phyloP scores from a whole-genome alignment of 1,284 basidiomycete species.

The Entoloma clypeatum region DNA sequence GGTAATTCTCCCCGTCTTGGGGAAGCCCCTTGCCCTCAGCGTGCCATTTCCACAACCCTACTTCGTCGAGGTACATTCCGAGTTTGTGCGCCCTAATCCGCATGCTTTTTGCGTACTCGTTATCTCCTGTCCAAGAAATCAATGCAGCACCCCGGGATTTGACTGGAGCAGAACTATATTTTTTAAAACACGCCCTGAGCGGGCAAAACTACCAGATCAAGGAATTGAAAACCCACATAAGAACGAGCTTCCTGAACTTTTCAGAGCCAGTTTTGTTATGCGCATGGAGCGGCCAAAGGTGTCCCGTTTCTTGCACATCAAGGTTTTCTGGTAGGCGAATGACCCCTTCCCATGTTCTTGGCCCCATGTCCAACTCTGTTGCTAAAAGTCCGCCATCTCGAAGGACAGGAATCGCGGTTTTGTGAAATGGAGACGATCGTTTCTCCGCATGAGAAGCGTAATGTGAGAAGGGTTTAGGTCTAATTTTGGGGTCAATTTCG shows the following conservation, averaged over 20 bases:
- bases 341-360: constrained; percentile 46
- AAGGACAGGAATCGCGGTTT: constrained; percentile 37
- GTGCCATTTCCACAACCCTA: constrained; percentile 55
- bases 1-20: background rate
- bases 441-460: background rate
- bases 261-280: constrained; percentile 34
- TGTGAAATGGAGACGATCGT: constrained; percentile 26
- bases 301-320: constrained; percentile 20
- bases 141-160: constrained; percentile 47
- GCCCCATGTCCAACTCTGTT: constrained; percentile 26
- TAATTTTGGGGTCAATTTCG: background rate
- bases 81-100: constrained; percentile 37
- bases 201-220: constrained; percentile 3
- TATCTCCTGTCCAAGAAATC: constrained; percentile 52
- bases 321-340: constrained; percentile 41
- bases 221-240: constrained; percentile 46
- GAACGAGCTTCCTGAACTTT: constrained; percentile 34
- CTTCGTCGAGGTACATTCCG: constrained; percentile 50
- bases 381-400: constrained; percentile 41
- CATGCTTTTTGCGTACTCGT: constrained; percentile 39
- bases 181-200: too few species aligned
- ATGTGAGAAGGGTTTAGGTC: background rate
- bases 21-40: constrained; percentile 1
- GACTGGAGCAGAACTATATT: constrained; percentile 43
- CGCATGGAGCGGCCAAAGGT: constrained; percentile 25